Conservation (phyloP, 2,329 filamentous ascomycete genomes). For the Mollisiaceae sp. region DNA sequence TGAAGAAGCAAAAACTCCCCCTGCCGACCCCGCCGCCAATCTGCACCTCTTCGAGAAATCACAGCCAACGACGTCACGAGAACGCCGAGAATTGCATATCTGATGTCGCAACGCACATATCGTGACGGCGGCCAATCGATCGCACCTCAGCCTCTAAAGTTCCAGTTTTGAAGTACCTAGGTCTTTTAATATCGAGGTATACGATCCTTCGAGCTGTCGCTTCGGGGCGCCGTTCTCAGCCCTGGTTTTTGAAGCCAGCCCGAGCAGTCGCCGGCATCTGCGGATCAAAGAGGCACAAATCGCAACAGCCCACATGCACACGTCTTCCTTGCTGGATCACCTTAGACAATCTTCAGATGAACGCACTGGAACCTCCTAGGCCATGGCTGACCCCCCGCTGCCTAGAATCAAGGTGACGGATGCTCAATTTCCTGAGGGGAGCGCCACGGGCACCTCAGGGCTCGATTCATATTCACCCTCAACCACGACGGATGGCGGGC, state of each 20-base stretch:
- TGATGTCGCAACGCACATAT: not conserved
- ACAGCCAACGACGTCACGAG: conserved; percentile 4
- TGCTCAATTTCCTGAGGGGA: conserved; percentile 33
- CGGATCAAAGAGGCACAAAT: conserved; percentile 29
- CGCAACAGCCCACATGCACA: conserved; percentile 23
- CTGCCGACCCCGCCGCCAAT: conserved; percentile 1
- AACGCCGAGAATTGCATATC: not conserved
- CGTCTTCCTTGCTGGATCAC: conserved; percentile 19
- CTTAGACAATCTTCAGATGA: conserved; percentile 25
- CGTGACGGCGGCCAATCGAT: not conserved
- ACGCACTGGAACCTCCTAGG: conserved; percentile 33
- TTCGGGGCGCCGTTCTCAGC: not conserved
- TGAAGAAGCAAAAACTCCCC: not conserved
- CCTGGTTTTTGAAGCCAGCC: not conserved
- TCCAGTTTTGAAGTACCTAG: not conserved
- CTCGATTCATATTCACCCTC: conserved; percentile 39
- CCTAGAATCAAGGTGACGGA: conserved; percentile 42
- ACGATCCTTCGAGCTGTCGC: conserved; percentile 7
- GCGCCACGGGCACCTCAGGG: conserved; percentile 27
- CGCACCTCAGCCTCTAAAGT: not conserved
- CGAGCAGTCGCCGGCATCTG: conserved; percentile 20
- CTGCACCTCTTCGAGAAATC: conserved; percentile 10
- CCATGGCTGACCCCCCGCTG: conserved; percentile 40
- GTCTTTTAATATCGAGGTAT: not conserved
- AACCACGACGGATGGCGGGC: conserved; percentile 37